phyloP scores from a whole-genome alignment of 2,329 filamentous ascomycete genomes.

The Drechslera avenae region DNA sequence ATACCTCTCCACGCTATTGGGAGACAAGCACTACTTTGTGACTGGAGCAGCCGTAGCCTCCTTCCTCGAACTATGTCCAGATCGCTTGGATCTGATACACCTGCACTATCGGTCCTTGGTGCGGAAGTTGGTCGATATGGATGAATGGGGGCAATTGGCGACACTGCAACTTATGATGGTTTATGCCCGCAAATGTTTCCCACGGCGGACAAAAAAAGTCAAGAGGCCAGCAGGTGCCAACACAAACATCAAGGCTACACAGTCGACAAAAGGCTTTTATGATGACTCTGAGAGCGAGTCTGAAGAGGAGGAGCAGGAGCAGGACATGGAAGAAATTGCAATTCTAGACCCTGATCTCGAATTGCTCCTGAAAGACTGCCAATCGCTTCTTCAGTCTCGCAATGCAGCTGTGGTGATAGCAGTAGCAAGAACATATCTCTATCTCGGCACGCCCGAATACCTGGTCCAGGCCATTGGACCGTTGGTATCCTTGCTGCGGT shows the following conservation, averaged over 20 bases:
- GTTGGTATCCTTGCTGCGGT: conserved; percentile 81
- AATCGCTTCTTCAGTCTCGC: conserved; percentile 85
- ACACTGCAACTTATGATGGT: conserved; percentile 79
- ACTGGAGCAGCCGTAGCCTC: conserved; percentile 89
- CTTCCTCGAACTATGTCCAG: conserved; percentile 87
- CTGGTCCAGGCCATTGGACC: conserved; percentile 78
- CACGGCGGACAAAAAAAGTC: conserved; percentile 65
- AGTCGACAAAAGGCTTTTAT: conserved; percentile 74
- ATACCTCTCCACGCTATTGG: conserved; percentile 76
- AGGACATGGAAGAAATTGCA: conserved; percentile 61
- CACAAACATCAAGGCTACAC: conserved; percentile 44
- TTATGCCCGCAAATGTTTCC: conserved; percentile 89
- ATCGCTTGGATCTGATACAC: conserved; percentile 86
- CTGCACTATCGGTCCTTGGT: conserved; percentile 84
- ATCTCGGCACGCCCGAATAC: conserved; percentile 80
- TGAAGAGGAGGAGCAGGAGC: conserved; percentile 52
- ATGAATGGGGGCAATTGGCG: conserved; percentile 94
- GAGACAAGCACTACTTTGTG: conserved; percentile 96
- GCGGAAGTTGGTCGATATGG: conserved; percentile 95
- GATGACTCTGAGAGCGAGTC: conserved; percentile 59
- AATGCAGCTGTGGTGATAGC: conserved; percentile 92
- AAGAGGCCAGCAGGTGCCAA: conserved; percentile 56
- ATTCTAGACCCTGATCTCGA: conserved; percentile 81
- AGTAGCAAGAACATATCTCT: conserved; percentile 81
- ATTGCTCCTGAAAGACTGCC: conserved; percentile 77